Evolutionary conservation across 257 asterid species (phyloP), one percentile per base, ranked within the genome.

Genomic region (Solanum sparsipilum): DNA sequence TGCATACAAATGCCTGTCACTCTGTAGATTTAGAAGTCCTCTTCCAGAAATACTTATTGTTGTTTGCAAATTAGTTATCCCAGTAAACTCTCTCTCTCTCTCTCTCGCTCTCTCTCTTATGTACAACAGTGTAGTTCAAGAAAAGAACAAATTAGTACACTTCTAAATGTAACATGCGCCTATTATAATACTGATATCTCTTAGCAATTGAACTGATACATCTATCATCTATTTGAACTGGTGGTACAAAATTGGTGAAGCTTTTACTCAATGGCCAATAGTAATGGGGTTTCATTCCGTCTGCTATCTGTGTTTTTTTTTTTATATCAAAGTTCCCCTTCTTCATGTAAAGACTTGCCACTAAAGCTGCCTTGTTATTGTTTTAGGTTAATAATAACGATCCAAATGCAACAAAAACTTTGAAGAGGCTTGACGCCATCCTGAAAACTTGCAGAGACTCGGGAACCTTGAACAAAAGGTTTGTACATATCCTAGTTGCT

Each of bases 401-500:
- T 92, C 99, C 98, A 25, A 97, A 94, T 90, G 96, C 99, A 87
- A 91, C 90, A 90, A 95, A 92, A 91, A 95, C 98, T 6, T 94
- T 89, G 58, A 93, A 91, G 84, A 90, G 86, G 86, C 84, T 97
- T 56, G 99, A 97, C 85, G 88, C 89, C 44, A 92, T 94, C 87
- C 87, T 96, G 94, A 96, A 91, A 90, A 84, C 90, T 32, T 96
- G 99, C 98, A 94, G 94, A 94, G 98, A 94, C 27, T 96, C 99
- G 18, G 99, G 97, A 91, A 91, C 93, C 82, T 88, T 92, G 39
- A 84, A 44, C 87, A 86, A 87, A 75, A 91, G 94, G 93, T 92
- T 83, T 44, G 91, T 83, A 39, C 71, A 12, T 46, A 74, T 67
- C 60, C 79, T 27, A 76, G 39, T n/a, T 65, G 29, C 84, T 46